These are phyloP conservation scores for Vachellia collinsii DNA, from an alignment of 306 rosid species.

Conservation along the genomic window DNA sequence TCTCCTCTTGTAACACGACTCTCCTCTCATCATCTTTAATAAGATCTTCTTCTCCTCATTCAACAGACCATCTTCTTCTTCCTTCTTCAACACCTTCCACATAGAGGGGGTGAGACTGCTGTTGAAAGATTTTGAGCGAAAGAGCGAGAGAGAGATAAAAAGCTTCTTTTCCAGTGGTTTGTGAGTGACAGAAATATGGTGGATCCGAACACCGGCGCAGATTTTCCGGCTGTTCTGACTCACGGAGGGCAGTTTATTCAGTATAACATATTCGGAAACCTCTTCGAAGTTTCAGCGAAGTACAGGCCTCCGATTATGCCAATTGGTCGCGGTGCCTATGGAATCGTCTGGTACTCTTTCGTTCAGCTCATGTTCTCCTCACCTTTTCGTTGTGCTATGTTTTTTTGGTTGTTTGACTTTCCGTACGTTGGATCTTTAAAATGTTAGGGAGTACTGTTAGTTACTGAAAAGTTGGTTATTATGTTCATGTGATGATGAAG, in stretches of 20 bases:
- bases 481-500: slow-evolving; percentile 49
- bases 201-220: slow-evolving; percentile 52
- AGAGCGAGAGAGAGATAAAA: background rate
- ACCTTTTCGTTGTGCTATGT: background rate
- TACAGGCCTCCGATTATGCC: slow-evolving; percentile 97
- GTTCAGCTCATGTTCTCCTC: background rate
- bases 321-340: slow-evolving; percentile 96
- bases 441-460: background rate
- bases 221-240: slow-evolving; percentile 72
- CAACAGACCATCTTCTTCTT: slow-evolving; percentile 19
- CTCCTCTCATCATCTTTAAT: background rate
- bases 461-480: slow-evolving; percentile 27
- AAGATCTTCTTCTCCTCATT: slow-evolving; percentile 29
- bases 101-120: slow-evolving; percentile 27
- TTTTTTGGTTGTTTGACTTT: background rate
- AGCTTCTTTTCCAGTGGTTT: background rate
- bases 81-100: slow-evolving; percentile 21
- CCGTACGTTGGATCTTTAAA: background rate
- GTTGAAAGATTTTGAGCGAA: slow-evolving; percentile 34
- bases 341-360: slow-evolving; percentile 82
- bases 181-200: slow-evolving; percentile 50
- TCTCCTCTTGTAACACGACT: background rate
- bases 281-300: slow-evolving; percentile 81
- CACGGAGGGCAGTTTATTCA: slow-evolving; percentile 83
- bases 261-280: slow-evolving; percentile 88